Evolutionary conservation across 768 basidiomycete species (phyloP), one percentile per base, ranked within the genome.

Genomic region (Suillus discolor): DNA sequence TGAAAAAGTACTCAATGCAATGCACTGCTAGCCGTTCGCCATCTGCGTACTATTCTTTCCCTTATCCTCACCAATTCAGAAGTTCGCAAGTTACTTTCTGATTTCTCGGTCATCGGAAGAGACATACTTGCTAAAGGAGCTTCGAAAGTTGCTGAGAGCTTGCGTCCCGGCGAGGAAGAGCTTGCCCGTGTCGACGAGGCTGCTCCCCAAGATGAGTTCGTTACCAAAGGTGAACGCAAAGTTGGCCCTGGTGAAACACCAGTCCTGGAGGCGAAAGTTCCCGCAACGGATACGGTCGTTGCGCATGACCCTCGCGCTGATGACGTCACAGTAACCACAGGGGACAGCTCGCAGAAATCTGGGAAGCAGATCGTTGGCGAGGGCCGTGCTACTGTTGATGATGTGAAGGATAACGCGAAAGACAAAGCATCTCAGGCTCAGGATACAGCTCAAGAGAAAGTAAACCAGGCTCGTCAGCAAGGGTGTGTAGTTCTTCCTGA

Each of bases 21-120:
- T 57, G 2, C n/a, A 66, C 11, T 57, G n/a, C 8, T 67, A 92
- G 94, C 94, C 28, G 86, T 92, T 55, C 84, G 84, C 63, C 94
- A 98, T 77, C 86, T 98, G 18, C 93, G 96, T 69, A 96, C 95
- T 0, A 85, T 99, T 57, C 82, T 93, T 66, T 86, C 87, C 51
- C 89, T 98, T 71, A 82, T 98, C 72, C 83, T 95, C 67, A 97
- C 96, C 74, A 99, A 99, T 80, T 90, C 92, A 0, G 93, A 97
- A 79, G 90, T 92, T 38, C 90, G 95, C 71, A 97, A 97, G 75
- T 88, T 97, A 36, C 78, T 96, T 62, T 84, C 87, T 2, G 93
- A 95, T 77, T 89, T 92, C 68, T 84, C 87, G 12, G 75, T 89
- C 65, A 88, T 94, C 59, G 92, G 92, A 0, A 89, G 94, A 49